Base-by-base conservation (phyloP, 202 grass and related monocot species). In the Schoenoplectus triqueter region DNA sequence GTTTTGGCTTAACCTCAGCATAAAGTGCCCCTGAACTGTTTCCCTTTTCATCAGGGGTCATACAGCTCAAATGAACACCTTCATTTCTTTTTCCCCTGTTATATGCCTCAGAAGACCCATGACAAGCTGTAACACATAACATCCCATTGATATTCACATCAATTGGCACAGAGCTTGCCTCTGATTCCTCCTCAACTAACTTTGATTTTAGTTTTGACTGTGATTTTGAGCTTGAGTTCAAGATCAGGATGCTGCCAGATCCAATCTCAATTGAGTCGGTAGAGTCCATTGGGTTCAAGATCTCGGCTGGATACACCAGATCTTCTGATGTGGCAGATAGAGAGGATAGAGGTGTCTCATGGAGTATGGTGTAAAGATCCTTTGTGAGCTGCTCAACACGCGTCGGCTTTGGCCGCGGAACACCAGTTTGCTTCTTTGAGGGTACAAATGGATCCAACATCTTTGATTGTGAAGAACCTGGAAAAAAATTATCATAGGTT, bases 401-500 rank as follows among this genome's bases (percentile, higher is more conserved):
- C 63, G 96, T 96, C 79, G 85, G 75, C 62, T 92, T 94, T 7
- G 86, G 62, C 39, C 86, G 92, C 65, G 86, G 88, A 5, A 90
- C 75, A 83, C 67, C 85, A 20, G 90, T 96, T 84, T 87, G 91
- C 83, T 91, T 99, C 88, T 88, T 96, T 67, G 93, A 99, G 73
- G 91, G 93, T 46, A 89, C 82, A 48, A 92, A 45, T 11, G 89
- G 87, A 65, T 94, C 96, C 92, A 89, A 96, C 72, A 91, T 88
- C 75, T 96, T 94, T 59, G 96, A 99, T 54, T 99, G 93, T 13
- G 89, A 89, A 84, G 96, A 96, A 81, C 93, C 93, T 94, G 90
- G 85, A 86, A 85, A 44, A 59, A 56, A 44, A 84, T 44, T 7
- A 70, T 67, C 22, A 84, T 71, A 41, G 45, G 44, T 0, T 4